A percentile compares a stretch with the other conserved stretches of the same genome.
Evolutionary conservation across 2,329 filamentous ascomycete genomes (phyloP).

Genomic region (Pseudocercospora eumusae): DNA sequence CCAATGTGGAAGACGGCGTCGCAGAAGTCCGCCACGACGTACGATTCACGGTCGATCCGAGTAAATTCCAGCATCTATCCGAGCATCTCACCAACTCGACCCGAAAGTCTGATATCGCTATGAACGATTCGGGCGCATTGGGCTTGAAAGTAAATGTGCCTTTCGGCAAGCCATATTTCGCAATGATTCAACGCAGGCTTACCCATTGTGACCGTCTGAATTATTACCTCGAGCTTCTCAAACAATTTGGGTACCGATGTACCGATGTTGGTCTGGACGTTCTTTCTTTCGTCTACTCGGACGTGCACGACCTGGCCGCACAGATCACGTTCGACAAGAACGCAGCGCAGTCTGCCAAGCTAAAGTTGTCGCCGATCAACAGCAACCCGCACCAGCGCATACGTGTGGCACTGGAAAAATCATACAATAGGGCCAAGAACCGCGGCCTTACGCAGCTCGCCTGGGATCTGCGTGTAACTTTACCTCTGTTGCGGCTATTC

Average conservation of each 20-base stretch:
- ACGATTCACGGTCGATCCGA: slow-evolving; percentile 40
- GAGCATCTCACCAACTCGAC: slow-evolving; percentile 40
- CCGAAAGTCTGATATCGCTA: slow-evolving; percentile 61
- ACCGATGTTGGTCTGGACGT: slow-evolving; percentile 62
- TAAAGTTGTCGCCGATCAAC: slow-evolving; percentile 57
- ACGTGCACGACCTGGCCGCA: not conserved
- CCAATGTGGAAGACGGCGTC: slow-evolving; percentile 5
- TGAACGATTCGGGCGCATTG: slow-evolving; percentile 64
- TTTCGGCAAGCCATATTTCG: slow-evolving; percentile 61
- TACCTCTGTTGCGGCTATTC: slow-evolving; percentile 65
- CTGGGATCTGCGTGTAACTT: slow-evolving; percentile 45
- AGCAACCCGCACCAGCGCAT: slow-evolving; percentile 37
- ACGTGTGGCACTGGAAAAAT: slow-evolving; percentile 33
- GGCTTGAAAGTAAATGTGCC: slow-evolving; percentile 60
- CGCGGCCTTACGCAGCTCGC: slow-evolving; percentile 2
- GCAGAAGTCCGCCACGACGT: slow-evolving; percentile 43
- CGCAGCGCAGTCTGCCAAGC: slow-evolving; percentile 29
- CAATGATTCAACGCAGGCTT: slow-evolving; percentile 61
- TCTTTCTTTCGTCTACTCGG: slow-evolving; percentile 67
- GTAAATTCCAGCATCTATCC: slow-evolving; percentile 43
- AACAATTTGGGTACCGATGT: slow-evolving; percentile 58
- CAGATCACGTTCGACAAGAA: slow-evolving; percentile 39
- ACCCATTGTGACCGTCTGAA: slow-evolving; percentile 70
- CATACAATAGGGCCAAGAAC: slow-evolving; percentile 48
- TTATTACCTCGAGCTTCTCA: slow-evolving; percentile 67